Evolutionary conservation across 2,329 filamentous ascomycete genomes (phyloP).

Genomic region (Fusarium phyllophilum): DNA sequence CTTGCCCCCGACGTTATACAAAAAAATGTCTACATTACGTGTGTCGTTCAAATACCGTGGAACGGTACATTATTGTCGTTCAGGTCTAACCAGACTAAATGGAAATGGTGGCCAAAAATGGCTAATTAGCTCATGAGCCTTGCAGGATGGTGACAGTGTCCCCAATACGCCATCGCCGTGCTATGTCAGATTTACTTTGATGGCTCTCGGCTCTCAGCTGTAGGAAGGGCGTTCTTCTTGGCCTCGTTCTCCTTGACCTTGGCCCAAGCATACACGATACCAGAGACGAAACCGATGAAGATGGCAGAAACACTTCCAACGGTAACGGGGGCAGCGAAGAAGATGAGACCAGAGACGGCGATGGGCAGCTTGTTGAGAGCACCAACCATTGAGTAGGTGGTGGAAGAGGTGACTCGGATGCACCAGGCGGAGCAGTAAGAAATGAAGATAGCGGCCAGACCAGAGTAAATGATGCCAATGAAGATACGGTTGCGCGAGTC

Average conservation of each 20-base stretch:
- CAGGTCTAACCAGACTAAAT: not conserved
- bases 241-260: slow-evolving; percentile 65
- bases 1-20: slow-evolving; percentile 24
- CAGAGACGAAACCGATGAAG: slow-evolving; percentile 87
- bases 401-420: slow-evolving; percentile 95
- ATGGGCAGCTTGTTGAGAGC: slow-evolving; percentile 98
- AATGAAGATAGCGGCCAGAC: slow-evolving; percentile 93
- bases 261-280: slow-evolving; percentile 88
- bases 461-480: slow-evolving; percentile 91
- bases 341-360: slow-evolving; percentile 88
- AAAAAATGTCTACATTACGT: slow-evolving; percentile 37
- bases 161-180: not conserved
- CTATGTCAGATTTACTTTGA: slow-evolving; percentile 22
- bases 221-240: slow-evolving; percentile 66
- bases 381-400: slow-evolving; percentile 98
- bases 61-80: slow-evolving; percentile 16
- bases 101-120: not conserved
- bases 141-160: not conserved
- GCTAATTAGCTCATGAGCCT: not conserved
- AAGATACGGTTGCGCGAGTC: slow-evolving; percentile 82
- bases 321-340: slow-evolving; percentile 95
- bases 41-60: slow-evolving; percentile 24
- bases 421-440: slow-evolving; percentile 99
- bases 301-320: slow-evolving; percentile 95
- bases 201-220: slow-evolving; percentile 54